Conservation (phyloP, 345 rosid genomes). For the Passiflora organensis region DNA sequence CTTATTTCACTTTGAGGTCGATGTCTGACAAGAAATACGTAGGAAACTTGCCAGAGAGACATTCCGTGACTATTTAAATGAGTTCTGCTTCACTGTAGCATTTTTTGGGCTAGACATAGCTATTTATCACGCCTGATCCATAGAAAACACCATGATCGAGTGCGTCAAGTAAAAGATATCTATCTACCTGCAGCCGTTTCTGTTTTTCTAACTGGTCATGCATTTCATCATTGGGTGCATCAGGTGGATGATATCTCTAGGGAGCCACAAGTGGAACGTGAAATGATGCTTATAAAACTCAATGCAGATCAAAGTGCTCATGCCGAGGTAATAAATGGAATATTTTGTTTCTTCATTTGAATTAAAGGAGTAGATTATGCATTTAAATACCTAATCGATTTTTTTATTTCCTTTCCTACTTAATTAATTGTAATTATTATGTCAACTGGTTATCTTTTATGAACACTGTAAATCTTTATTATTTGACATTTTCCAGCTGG, state of each 20-base stretch:
- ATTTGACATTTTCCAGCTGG: no score
- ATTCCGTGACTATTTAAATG: no score
- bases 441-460: no score
- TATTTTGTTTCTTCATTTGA: background rate
- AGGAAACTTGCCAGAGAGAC: no score
- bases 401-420: background rate
- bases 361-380: background rate
- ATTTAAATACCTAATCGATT: background rate
- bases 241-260: slow-evolving; percentile 89
- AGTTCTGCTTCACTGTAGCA: no score
- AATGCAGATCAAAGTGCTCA: slow-evolving; percentile 47
- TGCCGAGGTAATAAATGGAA: slow-evolving; percentile 48
- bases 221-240: background rate
- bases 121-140: no score
- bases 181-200: no score
- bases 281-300: slow-evolving; percentile 81
- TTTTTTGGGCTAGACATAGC: no score
- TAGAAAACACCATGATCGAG: no score
- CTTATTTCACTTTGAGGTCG: background rate
- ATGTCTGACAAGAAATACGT: background rate
- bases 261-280: slow-evolving; percentile 90
- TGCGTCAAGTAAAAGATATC: no score
- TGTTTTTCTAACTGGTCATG: background rate
- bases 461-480: no score
- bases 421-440: background rate